Evolutionary conservation across 495 filamentous ascomycete species (phyloP), one percentile per base, ranked within the genome.

Genomic region (Penicillium paxilli): DNA sequence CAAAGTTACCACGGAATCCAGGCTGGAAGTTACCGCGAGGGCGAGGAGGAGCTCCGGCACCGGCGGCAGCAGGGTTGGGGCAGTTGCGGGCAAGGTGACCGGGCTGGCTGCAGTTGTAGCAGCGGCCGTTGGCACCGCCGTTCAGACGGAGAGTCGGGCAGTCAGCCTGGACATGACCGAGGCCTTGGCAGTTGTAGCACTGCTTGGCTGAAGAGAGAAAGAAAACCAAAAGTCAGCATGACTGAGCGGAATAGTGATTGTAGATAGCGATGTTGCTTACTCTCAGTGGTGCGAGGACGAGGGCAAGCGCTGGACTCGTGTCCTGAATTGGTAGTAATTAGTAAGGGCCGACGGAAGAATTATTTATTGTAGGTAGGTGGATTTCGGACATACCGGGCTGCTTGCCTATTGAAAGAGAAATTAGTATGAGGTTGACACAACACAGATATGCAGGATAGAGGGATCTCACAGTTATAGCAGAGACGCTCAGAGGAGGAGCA

Each of bases 111-210:
- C 95, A 99, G 76, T 89, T 89, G 75, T 99, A 98, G 87, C 95
- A 99, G 49, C 92, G 89, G 51, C 90, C 89, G 64, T 85, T 87
- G 51, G 86, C 84, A 49, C 82, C 90, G 49, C 82, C 90, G 69
- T 87, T 96, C 54, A 99, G 77, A 64, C 95, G 91, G 52, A 98
- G 82, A 47, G 95, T 99, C 56, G 95, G 95, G 83, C 95, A 99
- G 72, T 98, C 95, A 57, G 95, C 95, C 78, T 99, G 95, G 65
- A 99, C 94, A 69, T 99, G 95, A 52, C 95, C 95, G 55, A 97
- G 81, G 30, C 95, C 95, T 76, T 98, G 94, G 81, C 95, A 99
- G 78, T 98, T 94, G 71, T 99, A 99, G 85, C 95, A 99, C 78
- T 99, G 95, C 84, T 99, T 99, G 35, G 90, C 84, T 87, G 62